Percentiles rank a stretch among this genome's conserved stretches.
Conservation (phyloP, 768 basidiomycete genomes). For the Candolleomyces eurysporus region DNA sequence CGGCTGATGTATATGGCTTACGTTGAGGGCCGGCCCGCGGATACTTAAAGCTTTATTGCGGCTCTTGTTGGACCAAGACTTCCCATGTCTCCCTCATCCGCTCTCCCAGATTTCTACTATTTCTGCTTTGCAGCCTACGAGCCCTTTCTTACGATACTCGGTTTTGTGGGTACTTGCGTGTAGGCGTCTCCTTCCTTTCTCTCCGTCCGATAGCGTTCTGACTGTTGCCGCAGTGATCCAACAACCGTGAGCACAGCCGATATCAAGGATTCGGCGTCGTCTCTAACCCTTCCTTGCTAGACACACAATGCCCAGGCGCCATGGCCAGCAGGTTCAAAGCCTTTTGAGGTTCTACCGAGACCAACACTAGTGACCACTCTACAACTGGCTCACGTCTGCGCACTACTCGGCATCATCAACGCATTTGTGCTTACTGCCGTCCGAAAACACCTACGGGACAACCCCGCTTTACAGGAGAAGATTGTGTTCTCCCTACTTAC, state of each 20-base stretch:
- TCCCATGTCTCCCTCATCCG: conserved; percentile 39
- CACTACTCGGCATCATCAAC: conserved; percentile 70
- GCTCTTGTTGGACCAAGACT: background rate
- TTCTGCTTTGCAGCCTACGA: conserved; percentile 73
- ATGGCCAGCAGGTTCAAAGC: conserved; percentile 51
- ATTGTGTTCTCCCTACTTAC: conserved; percentile 60
- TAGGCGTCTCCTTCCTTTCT: conserved; percentile 21
- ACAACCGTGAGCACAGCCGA: conserved; percentile 44
- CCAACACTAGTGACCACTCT: conserved; percentile 70
- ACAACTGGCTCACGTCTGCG: conserved; percentile 78
- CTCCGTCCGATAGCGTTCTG: conserved; percentile 6
- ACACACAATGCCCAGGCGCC: conserved; percentile 75
- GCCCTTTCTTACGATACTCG: conserved; percentile 60
- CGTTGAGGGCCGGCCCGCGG: conserved; percentile 36
- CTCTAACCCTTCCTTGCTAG: conserved; percentile 32
- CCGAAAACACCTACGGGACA: conserved; percentile 54
- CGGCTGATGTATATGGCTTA: conserved; percentile 15
- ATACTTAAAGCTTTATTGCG: background rate
- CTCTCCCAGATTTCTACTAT: conserved; percentile 73
- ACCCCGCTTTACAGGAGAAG: conserved; percentile 70
- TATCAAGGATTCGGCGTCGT: background rate
- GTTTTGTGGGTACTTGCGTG: conserved; percentile 63
- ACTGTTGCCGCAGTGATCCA: conserved; percentile 47
- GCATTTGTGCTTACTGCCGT: conserved; percentile 61
- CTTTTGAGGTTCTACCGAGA: conserved; percentile 49